Conservation (phyloP, 129 eudicot species). For the Flaveria trinervia region DNA sequence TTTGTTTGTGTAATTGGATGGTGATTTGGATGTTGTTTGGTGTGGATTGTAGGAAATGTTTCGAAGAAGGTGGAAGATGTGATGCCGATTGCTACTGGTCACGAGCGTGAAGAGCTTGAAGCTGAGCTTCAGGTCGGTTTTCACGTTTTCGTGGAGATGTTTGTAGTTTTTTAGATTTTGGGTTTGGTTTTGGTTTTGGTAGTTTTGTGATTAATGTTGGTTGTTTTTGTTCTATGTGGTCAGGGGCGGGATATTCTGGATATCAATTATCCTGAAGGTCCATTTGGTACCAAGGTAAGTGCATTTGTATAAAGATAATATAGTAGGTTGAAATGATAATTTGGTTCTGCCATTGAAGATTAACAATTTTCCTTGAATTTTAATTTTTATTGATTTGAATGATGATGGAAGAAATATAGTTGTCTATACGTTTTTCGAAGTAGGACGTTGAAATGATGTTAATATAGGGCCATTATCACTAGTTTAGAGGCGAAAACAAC, state of each 20-base stretch:
- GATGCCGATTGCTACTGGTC: slow-evolving; percentile 78
- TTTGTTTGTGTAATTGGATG: not conserved
- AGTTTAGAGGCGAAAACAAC: not conserved
- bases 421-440: not conserved
- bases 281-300: slow-evolving; percentile 55
- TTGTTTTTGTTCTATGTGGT: slow-evolving; percentile 16
- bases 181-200: not conserved
- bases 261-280: slow-evolving; percentile 54
- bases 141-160: not conserved
- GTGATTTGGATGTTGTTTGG: slow-evolving; percentile 14
- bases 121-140: slow-evolving; percentile 59
- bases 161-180: not conserved
- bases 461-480: not conserved
- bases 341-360: not conserved
- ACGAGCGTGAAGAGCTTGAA: slow-evolving; percentile 74
- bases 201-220: not conserved
- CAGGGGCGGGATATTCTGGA: slow-evolving; percentile 56
- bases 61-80: slow-evolving; percentile 50
- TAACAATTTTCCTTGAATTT: not conserved
- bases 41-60: slow-evolving; percentile 26
- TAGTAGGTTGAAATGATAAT: not conserved
- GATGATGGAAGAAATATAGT: not conserved
- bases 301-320: not conserved
- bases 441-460: not conserved
- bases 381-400: slow-evolving; percentile 13